These are phyloP conservation scores for Backusella westeae DNA, from an alignment of 192 early-diverging fungal genomes.

Conservation along the genomic window DNA sequence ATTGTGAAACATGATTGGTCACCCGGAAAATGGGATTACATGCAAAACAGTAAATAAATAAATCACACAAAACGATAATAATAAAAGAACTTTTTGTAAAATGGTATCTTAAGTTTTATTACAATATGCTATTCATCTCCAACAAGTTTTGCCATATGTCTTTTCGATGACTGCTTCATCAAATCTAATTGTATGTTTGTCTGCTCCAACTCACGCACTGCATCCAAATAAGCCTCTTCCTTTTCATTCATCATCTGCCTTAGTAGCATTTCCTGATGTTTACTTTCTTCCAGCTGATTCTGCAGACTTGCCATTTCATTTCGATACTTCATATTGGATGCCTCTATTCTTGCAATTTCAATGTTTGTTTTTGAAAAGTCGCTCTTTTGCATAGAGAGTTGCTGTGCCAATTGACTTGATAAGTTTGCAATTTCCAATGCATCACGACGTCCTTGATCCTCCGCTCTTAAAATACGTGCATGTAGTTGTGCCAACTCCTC, in stretches of 20 bases:
- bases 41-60: too few species aligned
- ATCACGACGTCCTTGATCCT: slow-evolving; percentile 39
- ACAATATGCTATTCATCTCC: not conserved
- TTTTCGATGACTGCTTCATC: slow-evolving; percentile 42
- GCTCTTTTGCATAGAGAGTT: slow-evolving; percentile 1
- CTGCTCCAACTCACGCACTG: slow-evolving; percentile 40
- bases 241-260: slow-evolving; percentile 40
- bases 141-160: slow-evolving; percentile 15
- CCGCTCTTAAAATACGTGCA: slow-evolving; percentile 39
- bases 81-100: not conserved
- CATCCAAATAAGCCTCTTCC: slow-evolving; percentile 37
- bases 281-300: slow-evolving; percentile 39
- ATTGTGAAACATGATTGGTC: too few species aligned
- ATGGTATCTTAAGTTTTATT: not conserved
- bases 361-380: slow-evolving; percentile 42
- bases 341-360: slow-evolving; percentile 47
- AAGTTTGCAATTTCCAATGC: slow-evolving; percentile 29
- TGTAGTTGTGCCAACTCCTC: slow-evolving; percentile 43
- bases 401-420: slow-evolving; percentile 10
- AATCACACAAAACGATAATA: too few species aligned
- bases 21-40: too few species aligned
- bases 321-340: slow-evolving; percentile 42
- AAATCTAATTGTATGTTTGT: slow-evolving; percentile 43
- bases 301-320: slow-evolving; percentile 42
- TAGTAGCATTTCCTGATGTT: slow-evolving; percentile 36